Conservation (phyloP, 1,284 basidiomycete species). For the Agroathelia rolfsii region DNA sequence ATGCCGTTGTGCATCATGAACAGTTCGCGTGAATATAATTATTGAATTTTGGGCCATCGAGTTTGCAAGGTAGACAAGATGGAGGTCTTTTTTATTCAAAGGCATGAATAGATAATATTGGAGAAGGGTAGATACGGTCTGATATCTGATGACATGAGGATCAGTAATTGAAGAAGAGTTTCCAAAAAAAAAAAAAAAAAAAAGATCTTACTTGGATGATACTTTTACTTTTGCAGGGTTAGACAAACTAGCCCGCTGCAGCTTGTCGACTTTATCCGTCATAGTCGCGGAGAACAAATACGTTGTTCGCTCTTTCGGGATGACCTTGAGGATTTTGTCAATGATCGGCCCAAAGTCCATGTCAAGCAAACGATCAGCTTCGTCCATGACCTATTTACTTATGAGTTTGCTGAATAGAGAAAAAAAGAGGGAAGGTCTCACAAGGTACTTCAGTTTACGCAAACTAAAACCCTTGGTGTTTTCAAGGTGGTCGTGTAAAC, state of each 20-base stretch:
- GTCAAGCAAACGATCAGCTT: constrained; percentile 70
- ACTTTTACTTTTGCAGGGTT: constrained; percentile 70
- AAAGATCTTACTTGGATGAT: constrained; percentile 45
- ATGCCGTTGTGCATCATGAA: constrained; percentile 57
- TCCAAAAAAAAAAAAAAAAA: background rate
- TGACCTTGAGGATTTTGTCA: constrained; percentile 69
- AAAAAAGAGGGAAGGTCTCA: constrained; percentile 22
- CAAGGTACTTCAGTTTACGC: constrained; percentile 56
- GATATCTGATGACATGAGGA: constrained; percentile 35
- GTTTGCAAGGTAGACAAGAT: constrained; percentile 66
- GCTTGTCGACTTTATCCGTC: constrained; percentile 73
- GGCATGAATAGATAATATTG: constrained; percentile 74
- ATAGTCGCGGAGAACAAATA: constrained; percentile 77
- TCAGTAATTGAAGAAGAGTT: background rate
- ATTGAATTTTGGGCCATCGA: constrained; percentile 61
- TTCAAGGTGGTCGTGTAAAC: constrained; percentile 68
- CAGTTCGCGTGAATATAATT: constrained; percentile 70
- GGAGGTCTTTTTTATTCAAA: constrained; percentile 61
- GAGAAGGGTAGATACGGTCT: constrained; percentile 64
- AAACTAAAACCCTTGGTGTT: constrained; percentile 75
- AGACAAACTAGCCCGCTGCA: constrained; percentile 62
- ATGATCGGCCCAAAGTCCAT: constrained; percentile 75
- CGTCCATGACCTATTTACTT: constrained; percentile 50
- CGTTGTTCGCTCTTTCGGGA: constrained; percentile 66
- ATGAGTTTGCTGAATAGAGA: constrained; percentile 1